Base-by-base conservation (phyloP, 2,329 filamentous ascomycete genomes). In the Pseudopithomyces maydicus region DNA sequence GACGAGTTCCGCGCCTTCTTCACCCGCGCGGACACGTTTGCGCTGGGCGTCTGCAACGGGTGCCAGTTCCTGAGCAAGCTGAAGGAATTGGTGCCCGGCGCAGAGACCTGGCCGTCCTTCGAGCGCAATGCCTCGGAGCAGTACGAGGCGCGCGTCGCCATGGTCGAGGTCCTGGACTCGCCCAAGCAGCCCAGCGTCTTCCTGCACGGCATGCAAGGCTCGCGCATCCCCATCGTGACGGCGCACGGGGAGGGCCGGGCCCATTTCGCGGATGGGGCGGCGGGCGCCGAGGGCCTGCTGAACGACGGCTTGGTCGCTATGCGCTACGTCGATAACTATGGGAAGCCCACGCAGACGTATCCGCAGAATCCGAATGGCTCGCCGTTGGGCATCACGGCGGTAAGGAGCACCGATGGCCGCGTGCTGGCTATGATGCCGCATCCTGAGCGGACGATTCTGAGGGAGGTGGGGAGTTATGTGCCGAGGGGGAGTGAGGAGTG, bases 31-130 rank as follows among this genome's bases (percentile, higher is more conserved):
- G 92, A 97, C 73, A 98, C 95, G 0, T 98, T 99, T 77, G 84
- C 92, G 0, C 84, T 99, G 0, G 95, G 95, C 67, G 92, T 98
- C 33, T 98, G 95, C 84, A 99, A 99, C 74, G 95, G 95, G 49
- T 98, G 95, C 74, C 95, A 99, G 77, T 96, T 98, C 86, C 81
- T 98, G 39, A 90, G 90, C 6, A 87, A 92, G 49, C 81, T 96
- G 39, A 91, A 91, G 71, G 87, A 89, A 57, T 81, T 97, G 52
- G 96, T 97, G 61, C 93, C 92, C 0, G 93, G 92, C n/a, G 87
- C 92, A 0, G 76, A 81, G 63, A 79, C 85, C 68, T 97, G 93
- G 92, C 93, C 92, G 2, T 90, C 85, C 22, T 97, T 97, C 76
- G 89, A 94, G 56, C 84, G 90, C 57, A 98, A 98, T 76, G 79